Evolutionary conservation across 495 filamentous ascomycete species (phyloP).

Genomic region (Podospora didyma): DNA sequence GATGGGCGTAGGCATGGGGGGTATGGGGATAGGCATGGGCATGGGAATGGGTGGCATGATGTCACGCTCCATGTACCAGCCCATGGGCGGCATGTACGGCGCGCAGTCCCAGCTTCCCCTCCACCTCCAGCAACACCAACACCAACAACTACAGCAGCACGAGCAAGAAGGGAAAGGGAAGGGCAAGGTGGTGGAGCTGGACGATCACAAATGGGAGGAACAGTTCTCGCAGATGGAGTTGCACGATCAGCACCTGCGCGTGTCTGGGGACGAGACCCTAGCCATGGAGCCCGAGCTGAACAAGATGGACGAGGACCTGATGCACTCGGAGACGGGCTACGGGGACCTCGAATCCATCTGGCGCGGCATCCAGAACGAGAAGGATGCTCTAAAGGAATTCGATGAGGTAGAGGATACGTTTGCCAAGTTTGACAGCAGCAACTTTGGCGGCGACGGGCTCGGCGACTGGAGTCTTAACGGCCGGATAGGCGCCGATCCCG

Average conservation of each 20-base stretch:
- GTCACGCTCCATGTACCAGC: conserved; percentile 48
- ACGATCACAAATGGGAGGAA: conserved; percentile 91
- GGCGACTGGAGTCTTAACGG: conserved; percentile 48
- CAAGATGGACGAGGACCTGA: conserved; percentile 64
- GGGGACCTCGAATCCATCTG: conserved; percentile 88
- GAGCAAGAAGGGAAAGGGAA: conserved; percentile 74
- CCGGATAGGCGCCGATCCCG: conserved; percentile 56
- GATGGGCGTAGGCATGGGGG: conserved; percentile 43
- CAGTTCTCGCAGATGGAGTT: conserved; percentile 89
- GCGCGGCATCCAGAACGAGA: conserved; percentile 82
- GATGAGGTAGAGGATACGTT: conserved; percentile 56
- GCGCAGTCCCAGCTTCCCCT: conserved; percentile 44
- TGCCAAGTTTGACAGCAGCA: conserved; percentile 63
- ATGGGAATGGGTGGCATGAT: conserved; percentile 50
- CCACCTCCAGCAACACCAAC: conserved; percentile 27
- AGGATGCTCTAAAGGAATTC: conserved; percentile 63
- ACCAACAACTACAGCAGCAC: conserved; percentile 26
- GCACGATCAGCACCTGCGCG: conserved; percentile 50
- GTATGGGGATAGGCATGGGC: conserved; percentile 30
- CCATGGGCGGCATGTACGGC: conserved; percentile 38
- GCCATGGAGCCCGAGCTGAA: conserved; percentile 88
- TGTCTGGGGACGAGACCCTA: conserved; percentile 58
- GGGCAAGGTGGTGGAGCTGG: conserved; percentile 84
- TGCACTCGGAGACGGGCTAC: conserved; percentile 57
- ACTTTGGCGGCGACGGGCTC: conserved; percentile 68